These are phyloP conservation scores for Caryocar brasiliense DNA, from an alignment of 441 rosid genomes.

Conservation along the genomic window DNA sequence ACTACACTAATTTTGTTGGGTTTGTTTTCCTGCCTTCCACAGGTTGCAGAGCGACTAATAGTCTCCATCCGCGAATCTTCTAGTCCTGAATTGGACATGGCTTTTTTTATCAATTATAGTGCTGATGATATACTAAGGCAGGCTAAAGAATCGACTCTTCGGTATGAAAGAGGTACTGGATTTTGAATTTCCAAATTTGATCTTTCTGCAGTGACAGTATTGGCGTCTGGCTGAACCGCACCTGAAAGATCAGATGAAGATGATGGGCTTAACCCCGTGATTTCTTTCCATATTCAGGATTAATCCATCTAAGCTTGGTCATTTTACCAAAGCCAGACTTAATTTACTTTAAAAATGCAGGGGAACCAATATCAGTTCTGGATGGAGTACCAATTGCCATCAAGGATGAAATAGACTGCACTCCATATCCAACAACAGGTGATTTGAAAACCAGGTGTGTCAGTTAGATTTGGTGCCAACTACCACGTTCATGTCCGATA, in stretches of 20 bases:
- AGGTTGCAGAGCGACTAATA: constrained; percentile 56
- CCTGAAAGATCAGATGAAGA: too few relatives aligned
- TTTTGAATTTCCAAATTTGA: too few relatives aligned
- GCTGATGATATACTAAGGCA: constrained; percentile 42
- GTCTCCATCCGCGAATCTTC: constrained; percentile 38
- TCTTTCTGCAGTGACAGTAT: too few relatives aligned
- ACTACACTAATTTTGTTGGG: not conserved
- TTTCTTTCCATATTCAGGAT: too few relatives aligned
- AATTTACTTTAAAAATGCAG: too few relatives aligned
- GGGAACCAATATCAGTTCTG: constrained; percentile 47
- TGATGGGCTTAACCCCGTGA: too few relatives aligned
- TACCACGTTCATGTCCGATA: not conserved
- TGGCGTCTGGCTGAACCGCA: too few relatives aligned
- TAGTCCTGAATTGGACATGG: constrained; percentile 33
- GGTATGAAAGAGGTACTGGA: constrained; percentile 41
- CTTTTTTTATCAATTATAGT: constrained; percentile 45
- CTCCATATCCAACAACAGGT: constrained; percentile 73
- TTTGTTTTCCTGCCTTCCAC: not conserved
- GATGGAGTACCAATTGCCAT: constrained; percentile 70
- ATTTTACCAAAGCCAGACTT: too few relatives aligned
- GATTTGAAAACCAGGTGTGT: not conserved
- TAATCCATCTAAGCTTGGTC: too few relatives aligned
- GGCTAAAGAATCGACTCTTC: constrained; percentile 46
- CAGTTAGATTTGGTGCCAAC: not conserved
- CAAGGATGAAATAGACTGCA: constrained; percentile 73